Base-by-base conservation (phyloP, 192 early-diverging fungal genomes). In the Coemansia reversa region DNA sequence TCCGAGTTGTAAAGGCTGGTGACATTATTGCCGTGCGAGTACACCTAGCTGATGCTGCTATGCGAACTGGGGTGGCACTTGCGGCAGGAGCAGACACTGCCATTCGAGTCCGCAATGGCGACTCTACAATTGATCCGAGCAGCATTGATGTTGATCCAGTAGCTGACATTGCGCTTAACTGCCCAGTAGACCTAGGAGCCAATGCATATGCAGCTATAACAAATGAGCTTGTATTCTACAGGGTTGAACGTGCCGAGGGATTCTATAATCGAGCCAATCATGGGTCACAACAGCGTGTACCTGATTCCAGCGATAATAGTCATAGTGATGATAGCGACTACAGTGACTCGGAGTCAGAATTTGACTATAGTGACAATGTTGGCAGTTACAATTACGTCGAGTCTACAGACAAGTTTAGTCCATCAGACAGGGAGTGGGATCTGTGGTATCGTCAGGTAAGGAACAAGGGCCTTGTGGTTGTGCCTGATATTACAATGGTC, bases 21-120 rank as follows among this genome's bases (percentile, higher is more conserved):
- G 74, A 82, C 49, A 55, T 82, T 53, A 76, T 82, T 22, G 70
- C 74, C 0, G 70, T 76, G 49, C 79, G 55, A 19, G 30, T 82
- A 2, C 45, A 63, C 6, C 52, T 75, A 14, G 69, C 58, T 32
- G 78, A 81, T 12, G 69, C 72, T 19, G 52, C 56, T 47, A 25
- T 75, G 28, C 78, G 78, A 54, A 60, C 66, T 32, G 58, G 62
- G 1, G 60, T 81, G 51, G 69, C 72, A 3, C 62, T 68, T 18
- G 63, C 58, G 6, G 77, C 68, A n/a, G 62, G 60, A 20, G 45
- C 67, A 1, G 75, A 77, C 50, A 49, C 35, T 23, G 65, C 66
- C 3, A 63, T 22, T 12, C 60, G 75, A 20, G 23, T 62, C 12
- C 69, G 69, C 29, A 57, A 30, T 22, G 57, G 61, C 20, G 75